phyloP scores from a whole-genome alignment of 2,329 filamentous ascomycete genomes.

The Fusarium falciforme region DNA sequence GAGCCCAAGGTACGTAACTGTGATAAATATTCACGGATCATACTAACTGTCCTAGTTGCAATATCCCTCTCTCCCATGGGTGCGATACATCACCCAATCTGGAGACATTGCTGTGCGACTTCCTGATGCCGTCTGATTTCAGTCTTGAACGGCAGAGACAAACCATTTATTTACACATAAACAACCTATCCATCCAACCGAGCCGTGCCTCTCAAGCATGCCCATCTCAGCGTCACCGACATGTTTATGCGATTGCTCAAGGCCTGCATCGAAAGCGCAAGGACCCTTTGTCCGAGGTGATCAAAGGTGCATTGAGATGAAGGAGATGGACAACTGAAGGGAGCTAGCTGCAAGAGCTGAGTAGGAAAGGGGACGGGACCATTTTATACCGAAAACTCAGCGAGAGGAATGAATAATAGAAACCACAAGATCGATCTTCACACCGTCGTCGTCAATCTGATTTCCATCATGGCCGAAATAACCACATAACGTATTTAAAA shows the following conservation, averaged over 20 bases:
- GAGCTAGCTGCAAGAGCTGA: constrained; percentile 24
- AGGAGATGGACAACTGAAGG: constrained; percentile 24
- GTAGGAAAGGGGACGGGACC: constrained; percentile 24
- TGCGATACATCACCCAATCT: constrained; percentile 97
- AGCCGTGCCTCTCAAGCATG: constrained; percentile 12
- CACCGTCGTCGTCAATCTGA: background rate
- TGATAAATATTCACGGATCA: background rate
- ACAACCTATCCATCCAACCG: constrained; percentile 14
- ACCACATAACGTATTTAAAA: background rate
- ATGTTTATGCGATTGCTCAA: background rate
- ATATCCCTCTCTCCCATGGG: constrained; percentile 98
- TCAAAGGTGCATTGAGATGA: constrained; percentile 17
- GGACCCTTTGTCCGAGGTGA: background rate
- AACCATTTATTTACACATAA: constrained; percentile 26
- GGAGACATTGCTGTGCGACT: constrained; percentile 95
- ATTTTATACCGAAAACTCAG: constrained; percentile 31
- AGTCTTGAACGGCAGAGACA: background rate
- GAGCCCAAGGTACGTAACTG: constrained; percentile 88
- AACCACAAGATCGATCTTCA: constrained; percentile 33
- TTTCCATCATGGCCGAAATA: background rate
- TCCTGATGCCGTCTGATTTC: constrained; percentile 83
- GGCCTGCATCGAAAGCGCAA: background rate
- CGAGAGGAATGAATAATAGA: constrained; percentile 43
- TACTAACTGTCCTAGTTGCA: constrained; percentile 72
- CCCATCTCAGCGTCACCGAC: background rate